Evolutionary conservation across 768 basidiomycete species (phyloP).

Genomic region (Tricholoma terreum): DNA sequence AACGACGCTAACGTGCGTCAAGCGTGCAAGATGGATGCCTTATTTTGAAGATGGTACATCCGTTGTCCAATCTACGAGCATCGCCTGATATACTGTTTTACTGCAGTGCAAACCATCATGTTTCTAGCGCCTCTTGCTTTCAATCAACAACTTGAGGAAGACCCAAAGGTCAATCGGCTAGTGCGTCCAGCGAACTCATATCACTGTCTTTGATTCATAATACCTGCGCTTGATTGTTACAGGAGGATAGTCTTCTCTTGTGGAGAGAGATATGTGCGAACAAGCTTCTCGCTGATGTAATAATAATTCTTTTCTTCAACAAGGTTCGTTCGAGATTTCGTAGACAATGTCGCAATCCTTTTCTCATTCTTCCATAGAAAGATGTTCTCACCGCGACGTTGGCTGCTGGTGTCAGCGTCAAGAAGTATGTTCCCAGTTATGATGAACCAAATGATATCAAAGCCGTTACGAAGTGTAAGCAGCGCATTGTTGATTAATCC

Average conservation of each 20-base stretch:
- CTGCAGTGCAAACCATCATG: slow-evolving; percentile 68
- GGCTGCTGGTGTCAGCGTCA: slow-evolving; percentile 51
- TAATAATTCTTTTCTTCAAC: slow-evolving; percentile 75
- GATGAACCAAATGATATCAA: slow-evolving; percentile 54
- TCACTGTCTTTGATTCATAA: not conserved
- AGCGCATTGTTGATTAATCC: not conserved
- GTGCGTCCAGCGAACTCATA: slow-evolving; percentile 23
- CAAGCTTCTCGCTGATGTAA: slow-evolving; percentile 54
- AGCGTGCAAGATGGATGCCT: slow-evolving; percentile 69
- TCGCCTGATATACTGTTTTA: not conserved
- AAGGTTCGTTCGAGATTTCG: slow-evolving; percentile 41
- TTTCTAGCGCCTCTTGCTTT: slow-evolving; percentile 80
- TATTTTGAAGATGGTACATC: slow-evolving; percentile 68
- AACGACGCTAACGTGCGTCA: not conserved
- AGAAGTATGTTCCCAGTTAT: slow-evolving; percentile 61
- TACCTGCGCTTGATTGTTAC: not conserved
- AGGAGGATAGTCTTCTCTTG: slow-evolving; percentile 73
- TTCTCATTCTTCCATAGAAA: slow-evolving; percentile 20
- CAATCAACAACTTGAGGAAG: slow-evolving; percentile 71
- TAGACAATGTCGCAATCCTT: not conserved
- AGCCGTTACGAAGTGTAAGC: slow-evolving; percentile 63
- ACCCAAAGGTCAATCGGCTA: slow-evolving; percentile 60
- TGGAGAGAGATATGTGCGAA: slow-evolving; percentile 73
- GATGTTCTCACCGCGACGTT: slow-evolving; percentile 60
- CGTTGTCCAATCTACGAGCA: not conserved